These are phyloP conservation scores for Pythium utonaiense DNA, from an alignment of 352 stramenopile species.

Conservation along the genomic window DNA sequence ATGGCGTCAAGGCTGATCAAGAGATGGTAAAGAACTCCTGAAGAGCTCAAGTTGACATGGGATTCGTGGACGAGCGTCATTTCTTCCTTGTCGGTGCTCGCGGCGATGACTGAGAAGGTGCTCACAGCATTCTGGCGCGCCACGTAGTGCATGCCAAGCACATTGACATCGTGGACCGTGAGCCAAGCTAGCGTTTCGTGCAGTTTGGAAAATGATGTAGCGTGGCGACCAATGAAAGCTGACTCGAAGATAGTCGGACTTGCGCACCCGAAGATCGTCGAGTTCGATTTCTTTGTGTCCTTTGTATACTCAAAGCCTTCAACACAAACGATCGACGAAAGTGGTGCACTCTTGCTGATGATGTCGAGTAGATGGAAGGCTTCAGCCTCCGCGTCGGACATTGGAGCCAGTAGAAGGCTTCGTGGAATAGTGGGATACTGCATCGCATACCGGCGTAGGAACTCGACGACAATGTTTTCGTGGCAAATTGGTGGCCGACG, in stretches of 20 bases:
- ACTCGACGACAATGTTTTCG: conserved; percentile 41
- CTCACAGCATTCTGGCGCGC: conserved; percentile 23
- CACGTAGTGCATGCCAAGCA: conserved; percentile 21
- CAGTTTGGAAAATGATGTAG: conserved; percentile 7
- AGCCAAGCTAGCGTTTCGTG: conserved; percentile 19
- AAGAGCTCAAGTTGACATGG: conserved; percentile 39
- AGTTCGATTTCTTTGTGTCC: conserved; percentile 27
- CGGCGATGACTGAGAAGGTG: conserved; percentile 23
- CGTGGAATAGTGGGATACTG: neutral
- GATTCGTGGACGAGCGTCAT: conserved; percentile 32
- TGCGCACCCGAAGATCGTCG: conserved; percentile 28
- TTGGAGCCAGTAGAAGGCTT: conserved; percentile 20
- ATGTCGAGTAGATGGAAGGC: conserved; percentile 45
- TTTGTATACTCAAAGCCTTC: conserved; percentile 39
- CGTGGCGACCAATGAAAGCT: conserved; percentile 21
- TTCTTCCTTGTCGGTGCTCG: conserved; percentile 29
- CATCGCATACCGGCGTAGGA: conserved; percentile 35
- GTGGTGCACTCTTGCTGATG: conserved; percentile 48
- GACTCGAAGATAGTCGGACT: conserved; percentile 5
- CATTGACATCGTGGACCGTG: conserved; percentile 19
- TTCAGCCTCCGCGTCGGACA: conserved; percentile 36
- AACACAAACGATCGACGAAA: conserved; percentile 41
- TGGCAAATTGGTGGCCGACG: conserved; percentile 51
- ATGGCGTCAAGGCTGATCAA: conserved; percentile 40
- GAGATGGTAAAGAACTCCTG: conserved; percentile 40